phyloP scores from a whole-genome alignment of 352 stramenopile species.

The Globisporangium viniferum region DNA sequence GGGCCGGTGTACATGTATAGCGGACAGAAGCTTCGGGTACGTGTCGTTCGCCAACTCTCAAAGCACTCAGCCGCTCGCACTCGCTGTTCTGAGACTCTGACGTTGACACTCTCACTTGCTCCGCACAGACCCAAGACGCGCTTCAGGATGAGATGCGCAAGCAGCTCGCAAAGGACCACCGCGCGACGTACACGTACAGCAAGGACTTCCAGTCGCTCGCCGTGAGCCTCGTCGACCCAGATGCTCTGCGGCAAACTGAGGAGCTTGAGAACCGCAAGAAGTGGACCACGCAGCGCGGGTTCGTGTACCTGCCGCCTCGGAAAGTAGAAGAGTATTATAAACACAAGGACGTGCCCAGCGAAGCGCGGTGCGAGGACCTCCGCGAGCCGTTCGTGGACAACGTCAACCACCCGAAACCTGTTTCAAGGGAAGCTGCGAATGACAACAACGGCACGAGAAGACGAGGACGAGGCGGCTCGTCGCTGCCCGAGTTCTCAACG shows the following conservation, averaged over 20 bases:
- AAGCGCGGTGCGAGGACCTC: conserved; percentile 82
- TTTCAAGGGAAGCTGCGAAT: conserved; percentile 37
- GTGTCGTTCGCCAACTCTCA: not conserved
- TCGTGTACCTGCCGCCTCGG: conserved; percentile 82
- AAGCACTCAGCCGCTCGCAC: too few relatives aligned
- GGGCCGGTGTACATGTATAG: conserved; percentile 83
- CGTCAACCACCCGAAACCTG: conserved; percentile 56
- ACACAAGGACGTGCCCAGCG: conserved; percentile 65
- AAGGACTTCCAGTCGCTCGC: conserved; percentile 85
- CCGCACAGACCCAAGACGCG: conserved; percentile 65
- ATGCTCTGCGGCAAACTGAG: conserved; percentile 50
- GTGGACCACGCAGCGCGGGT: conserved; percentile 86
- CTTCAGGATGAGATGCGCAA: conserved; percentile 79
- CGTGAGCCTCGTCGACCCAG: conserved; percentile 74
- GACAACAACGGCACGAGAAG: not conserved
- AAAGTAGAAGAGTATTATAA: conserved; percentile 66
- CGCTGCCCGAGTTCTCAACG: conserved; percentile 61
- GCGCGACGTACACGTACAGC: conserved; percentile 85
- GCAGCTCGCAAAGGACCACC: conserved; percentile 46
- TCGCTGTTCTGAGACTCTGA: not conserved
- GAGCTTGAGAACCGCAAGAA: conserved; percentile 41
- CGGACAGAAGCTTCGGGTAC: conserved; percentile 78
- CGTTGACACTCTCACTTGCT: not conserved
- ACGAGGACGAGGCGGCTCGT: not conserved
- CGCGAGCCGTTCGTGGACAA: conserved; percentile 84